Conservation (phyloP, 495 filamentous ascomycete genomes). For the Chaetomidium leptoderma region DNA sequence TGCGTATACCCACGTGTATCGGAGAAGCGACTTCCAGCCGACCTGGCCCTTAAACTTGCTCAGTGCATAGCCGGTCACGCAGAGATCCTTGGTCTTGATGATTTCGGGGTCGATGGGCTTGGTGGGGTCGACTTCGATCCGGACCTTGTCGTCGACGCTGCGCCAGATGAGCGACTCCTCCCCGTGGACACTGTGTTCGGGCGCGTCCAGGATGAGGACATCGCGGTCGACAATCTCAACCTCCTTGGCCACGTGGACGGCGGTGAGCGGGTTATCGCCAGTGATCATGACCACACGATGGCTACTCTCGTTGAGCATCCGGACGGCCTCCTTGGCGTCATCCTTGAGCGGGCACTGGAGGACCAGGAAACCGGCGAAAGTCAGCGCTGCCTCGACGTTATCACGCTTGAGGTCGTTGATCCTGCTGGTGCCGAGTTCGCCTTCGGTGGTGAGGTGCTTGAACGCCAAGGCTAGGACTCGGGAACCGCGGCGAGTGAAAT, state of each 20-base stretch:
- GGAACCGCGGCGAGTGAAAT: slow-evolving; percentile 92
- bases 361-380: slow-evolving; percentile 93
- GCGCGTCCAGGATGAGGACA: slow-evolving; percentile 88
- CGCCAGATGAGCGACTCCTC: slow-evolving; percentile 86
- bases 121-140: slow-evolving; percentile 80
- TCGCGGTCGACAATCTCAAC: slow-evolving; percentile 98
- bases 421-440: slow-evolving; percentile 71
- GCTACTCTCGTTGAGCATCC: slow-evolving; percentile 97
- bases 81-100: slow-evolving; percentile 82
- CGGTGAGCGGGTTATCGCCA: slow-evolving; percentile 95
- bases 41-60: slow-evolving; percentile 82
- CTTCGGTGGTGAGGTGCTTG: slow-evolving; percentile 76
- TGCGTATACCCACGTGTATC: slow-evolving; percentile 96
- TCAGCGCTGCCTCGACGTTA: slow-evolving; percentile 78
- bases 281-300: slow-evolving; percentile 99
- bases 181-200: slow-evolving; percentile 74
- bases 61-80: slow-evolving; percentile 91
- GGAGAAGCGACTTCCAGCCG: slow-evolving; percentile 64
- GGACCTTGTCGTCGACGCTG: slow-evolving; percentile 86
- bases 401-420: slow-evolving; percentile 93
- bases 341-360: slow-evolving; percentile 95
- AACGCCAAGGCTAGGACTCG: slow-evolving; percentile 91
- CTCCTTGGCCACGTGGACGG: slow-evolving; percentile 89
- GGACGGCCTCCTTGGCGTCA: slow-evolving; percentile 86
- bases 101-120: slow-evolving; percentile 78